phyloP scores from a whole-genome alignment of 768 basidiomycete species.

The Pleurotus giganteus region DNA sequence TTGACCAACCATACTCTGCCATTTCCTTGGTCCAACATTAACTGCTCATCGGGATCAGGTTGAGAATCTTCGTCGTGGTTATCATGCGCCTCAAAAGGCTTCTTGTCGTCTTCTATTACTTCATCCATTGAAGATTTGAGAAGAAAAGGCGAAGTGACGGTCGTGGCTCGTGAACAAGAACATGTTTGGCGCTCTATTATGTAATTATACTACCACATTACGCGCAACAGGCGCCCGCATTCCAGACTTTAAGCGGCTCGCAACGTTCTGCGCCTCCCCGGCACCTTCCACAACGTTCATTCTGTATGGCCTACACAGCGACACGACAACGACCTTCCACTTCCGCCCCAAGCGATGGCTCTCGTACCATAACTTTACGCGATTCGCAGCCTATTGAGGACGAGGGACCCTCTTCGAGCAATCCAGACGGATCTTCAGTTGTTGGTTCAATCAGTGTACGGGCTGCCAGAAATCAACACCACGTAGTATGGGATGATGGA shows the following conservation, averaged over 20 bases:
- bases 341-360: constrained; percentile 47
- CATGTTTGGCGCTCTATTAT: not conserved
- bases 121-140: constrained; percentile 9
- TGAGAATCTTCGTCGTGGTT: constrained; percentile 57
- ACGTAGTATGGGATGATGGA: constrained; percentile 82
- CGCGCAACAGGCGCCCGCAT: too few species aligned
- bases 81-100: constrained; percentile 60
- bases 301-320: constrained; percentile 10
- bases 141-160: not conserved
- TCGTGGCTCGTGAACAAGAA: not conserved
- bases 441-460: constrained; percentile 61
- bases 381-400: constrained; percentile 29
- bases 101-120: constrained; percentile 61
- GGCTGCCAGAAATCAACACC: constrained; percentile 43
- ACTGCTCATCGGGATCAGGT: constrained; percentile 78
- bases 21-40: constrained; percentile 75
- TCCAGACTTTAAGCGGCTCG: too few species aligned
- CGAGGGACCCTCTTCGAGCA: constrained; percentile 12
- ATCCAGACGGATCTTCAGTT: constrained; percentile 17
- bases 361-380: constrained; percentile 52
- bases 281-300: constrained; percentile 16
- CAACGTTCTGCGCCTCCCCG: constrained; percentile 7
- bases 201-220: not conserved
- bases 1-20: constrained; percentile 86
- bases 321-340: constrained; percentile 31